phyloP scores from a whole-genome alignment of 176 grass and related monocot species.

The Phragmites australis region DNA sequence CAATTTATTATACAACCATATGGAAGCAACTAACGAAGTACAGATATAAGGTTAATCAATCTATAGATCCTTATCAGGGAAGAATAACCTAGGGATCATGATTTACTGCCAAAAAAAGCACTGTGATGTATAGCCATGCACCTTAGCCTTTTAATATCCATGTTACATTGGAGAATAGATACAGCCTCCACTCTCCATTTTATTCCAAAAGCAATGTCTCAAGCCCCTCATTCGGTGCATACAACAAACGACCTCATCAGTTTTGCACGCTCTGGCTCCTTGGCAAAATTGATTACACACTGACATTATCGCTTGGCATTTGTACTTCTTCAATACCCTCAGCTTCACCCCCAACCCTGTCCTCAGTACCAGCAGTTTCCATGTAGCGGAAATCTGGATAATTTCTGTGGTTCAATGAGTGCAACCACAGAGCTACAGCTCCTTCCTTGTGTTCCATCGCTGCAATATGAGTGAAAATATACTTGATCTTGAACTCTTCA shows the following conservation, averaged over 20 bases:
- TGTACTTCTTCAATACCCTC: conserved; percentile 27
- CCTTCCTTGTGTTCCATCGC: conserved; percentile 93
- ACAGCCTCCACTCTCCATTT: not conserved
- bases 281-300: conserved; percentile 7
- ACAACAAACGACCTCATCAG: not conserved
- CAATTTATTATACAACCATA: not conserved
- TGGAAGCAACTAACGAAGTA: not conserved
- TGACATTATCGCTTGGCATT: not conserved
- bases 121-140: not conserved
- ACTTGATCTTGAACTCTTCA: conserved; percentile 87
- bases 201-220: conserved; percentile 24
- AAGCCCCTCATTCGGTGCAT: conserved; percentile 3
- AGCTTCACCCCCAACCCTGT: not conserved
- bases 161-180: not conserved
- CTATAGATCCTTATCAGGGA: conserved; percentile 6
- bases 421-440: conserved; percentile 86
- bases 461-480: conserved; percentile 92
- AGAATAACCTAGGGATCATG: not conserved
- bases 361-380: conserved; percentile 42
- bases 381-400: conserved; percentile 83
- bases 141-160: not conserved
- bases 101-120: not conserved
- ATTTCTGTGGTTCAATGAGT: conserved; percentile 81
- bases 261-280: not conserved
- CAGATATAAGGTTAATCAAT: conserved; percentile 1